phyloP scores from a whole-genome alignment of 2,329 filamentous ascomycete genomes.

The Ophiostoma himal-ulmi region DNA sequence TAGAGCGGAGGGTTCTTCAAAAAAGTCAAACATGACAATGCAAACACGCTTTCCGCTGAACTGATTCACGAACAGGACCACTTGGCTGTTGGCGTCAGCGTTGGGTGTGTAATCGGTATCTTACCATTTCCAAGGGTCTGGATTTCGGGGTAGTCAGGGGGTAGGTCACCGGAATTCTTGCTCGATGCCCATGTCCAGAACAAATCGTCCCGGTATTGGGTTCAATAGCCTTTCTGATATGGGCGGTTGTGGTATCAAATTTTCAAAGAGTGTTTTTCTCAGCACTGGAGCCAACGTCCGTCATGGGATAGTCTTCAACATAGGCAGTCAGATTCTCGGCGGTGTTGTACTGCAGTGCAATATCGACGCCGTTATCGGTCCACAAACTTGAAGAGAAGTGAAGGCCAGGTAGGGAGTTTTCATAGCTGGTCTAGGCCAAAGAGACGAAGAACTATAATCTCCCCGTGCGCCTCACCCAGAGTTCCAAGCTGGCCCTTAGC shows the following conservation, averaged over 20 bases:
- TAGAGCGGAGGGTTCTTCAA: background rate
- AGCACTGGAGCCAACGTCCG: background rate
- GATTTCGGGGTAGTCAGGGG: background rate
- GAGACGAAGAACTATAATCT: background rate
- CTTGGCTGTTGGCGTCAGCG: background rate
- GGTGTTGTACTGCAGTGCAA: background rate
- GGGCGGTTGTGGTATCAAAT: background rate
- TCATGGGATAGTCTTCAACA: background rate
- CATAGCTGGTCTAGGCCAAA: background rate
- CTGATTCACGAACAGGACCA: background rate
- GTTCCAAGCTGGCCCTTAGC: background rate
- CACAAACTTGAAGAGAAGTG: background rate
- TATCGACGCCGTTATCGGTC: background rate
- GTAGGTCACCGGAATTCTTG: background rate
- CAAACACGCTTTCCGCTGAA: background rate
- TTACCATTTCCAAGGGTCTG: background rate
- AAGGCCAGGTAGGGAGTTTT: background rate
- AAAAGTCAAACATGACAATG: background rate
- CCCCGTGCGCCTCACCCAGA: background rate
- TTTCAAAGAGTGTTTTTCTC: background rate
- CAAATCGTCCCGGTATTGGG: background rate
- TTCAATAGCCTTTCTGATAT: background rate
- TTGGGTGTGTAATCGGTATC: background rate
- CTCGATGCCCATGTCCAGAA: background rate
- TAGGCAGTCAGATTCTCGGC: background rate